phyloP scores from a whole-genome alignment of 306 rosid genomes.

The Senna tora region DNA sequence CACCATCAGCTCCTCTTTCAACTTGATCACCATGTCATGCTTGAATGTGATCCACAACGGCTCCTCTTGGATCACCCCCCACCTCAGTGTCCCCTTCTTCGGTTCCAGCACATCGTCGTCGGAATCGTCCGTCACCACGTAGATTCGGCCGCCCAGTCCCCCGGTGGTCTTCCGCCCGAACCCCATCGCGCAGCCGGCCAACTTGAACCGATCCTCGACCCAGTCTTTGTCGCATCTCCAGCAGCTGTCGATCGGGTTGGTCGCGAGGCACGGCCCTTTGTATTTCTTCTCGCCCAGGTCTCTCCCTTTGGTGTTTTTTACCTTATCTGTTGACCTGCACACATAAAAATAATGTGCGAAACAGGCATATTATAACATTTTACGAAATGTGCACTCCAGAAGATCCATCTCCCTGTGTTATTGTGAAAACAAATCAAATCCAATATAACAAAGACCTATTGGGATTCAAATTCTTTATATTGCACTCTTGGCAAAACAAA shows the following conservation, averaged over 20 bases:
- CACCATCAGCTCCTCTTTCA: slow-evolving; percentile 50
- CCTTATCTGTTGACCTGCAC: slow-evolving; percentile 39
- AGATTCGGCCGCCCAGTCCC: slow-evolving; percentile 45
- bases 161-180: slow-evolving; percentile 63
- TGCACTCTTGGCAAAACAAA: no score
- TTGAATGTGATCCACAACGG: slow-evolving; percentile 71
- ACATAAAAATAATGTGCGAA: background rate
- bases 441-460: no score
- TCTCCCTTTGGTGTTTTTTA: slow-evolving; percentile 51
- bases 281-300: background rate
- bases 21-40: slow-evolving; percentile 53
- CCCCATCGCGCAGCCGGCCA: slow-evolving; percentile 56
- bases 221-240: slow-evolving; percentile 63
- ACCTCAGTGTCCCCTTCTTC: slow-evolving; percentile 61
- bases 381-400: no score
- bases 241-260: slow-evolving; percentile 80
- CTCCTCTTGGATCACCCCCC: slow-evolving; percentile 45
- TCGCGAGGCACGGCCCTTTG: slow-evolving; percentile 50
- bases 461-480: no score
- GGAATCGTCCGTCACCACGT: slow-evolving; percentile 52
- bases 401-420: no score
- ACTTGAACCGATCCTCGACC: slow-evolving; percentile 47
- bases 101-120: slow-evolving; percentile 47
- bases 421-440: background rate
- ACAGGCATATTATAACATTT: no score